Conservation (phyloP, 495 filamentous ascomycete species). For the Amniculicola lignicola region DNA sequence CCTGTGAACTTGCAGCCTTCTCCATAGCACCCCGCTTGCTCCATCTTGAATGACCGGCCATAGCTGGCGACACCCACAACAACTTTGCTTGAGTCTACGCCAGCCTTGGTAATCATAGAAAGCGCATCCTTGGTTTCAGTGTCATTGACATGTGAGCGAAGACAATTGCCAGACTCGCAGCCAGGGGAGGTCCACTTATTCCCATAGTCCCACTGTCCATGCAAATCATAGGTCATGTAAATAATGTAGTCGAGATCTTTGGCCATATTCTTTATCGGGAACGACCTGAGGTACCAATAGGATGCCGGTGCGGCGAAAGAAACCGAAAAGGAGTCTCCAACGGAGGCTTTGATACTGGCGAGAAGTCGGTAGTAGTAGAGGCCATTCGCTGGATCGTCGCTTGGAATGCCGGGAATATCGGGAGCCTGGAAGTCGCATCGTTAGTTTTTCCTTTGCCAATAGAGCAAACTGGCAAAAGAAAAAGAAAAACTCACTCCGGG, state of each 20-base stretch:
- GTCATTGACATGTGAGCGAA: conserved; percentile 46
- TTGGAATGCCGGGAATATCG: conserved; percentile 45
- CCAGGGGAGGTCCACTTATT: conserved; percentile 32
- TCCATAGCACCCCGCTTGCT: conserved; percentile 33
- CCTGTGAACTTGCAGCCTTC: conserved; percentile 37
- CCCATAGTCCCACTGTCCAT: conserved; percentile 40
- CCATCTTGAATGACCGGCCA: conserved; percentile 45
- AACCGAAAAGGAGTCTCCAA: conserved; percentile 25
- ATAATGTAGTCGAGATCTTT: conserved; percentile 21
- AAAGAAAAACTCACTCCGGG: conserved; percentile 27
- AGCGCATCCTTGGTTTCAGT: conserved; percentile 46
- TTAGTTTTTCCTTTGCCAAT: too few species aligned
- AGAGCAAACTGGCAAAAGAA: not conserved
- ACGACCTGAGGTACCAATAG: conserved; percentile 24
- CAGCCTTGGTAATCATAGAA: conserved; percentile 52
- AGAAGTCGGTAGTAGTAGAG: conserved; percentile 40
- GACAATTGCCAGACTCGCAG: conserved; percentile 44
- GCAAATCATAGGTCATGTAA: conserved; percentile 30
- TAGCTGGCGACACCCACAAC: conserved; percentile 46
- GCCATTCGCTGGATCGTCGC: conserved; percentile 33
- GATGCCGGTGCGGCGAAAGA: conserved; percentile 28
- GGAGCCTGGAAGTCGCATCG: conserved; percentile 10
- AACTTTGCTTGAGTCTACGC: conserved; percentile 45
- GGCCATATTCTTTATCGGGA: conserved; percentile 18
- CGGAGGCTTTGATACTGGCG: conserved; percentile 9